Conservation (phyloP, 2,329 filamentous ascomycete species). For the Dactylellina haptotyla region DNA sequence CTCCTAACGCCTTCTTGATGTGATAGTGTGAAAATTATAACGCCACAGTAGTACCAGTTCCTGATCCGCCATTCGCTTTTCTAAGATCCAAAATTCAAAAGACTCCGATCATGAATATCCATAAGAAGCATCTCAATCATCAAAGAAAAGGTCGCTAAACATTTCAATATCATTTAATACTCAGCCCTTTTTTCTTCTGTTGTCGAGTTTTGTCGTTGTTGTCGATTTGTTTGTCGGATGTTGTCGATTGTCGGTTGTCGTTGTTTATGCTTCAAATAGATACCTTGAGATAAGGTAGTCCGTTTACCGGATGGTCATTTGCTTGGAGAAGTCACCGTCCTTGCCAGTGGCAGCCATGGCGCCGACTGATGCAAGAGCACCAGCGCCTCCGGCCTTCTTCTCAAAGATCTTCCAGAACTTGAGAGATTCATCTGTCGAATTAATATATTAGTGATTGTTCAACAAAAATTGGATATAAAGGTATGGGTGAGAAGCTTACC, state of each 20-base stretch:
- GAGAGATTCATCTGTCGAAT: conserved; percentile 81
- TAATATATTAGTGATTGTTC: conserved; percentile 58
- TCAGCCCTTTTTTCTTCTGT: conserved; percentile 43
- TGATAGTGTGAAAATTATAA: not conserved
- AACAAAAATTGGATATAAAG: not conserved
- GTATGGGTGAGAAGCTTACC: conserved; percentile 63
- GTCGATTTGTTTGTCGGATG: conserved; percentile 33
- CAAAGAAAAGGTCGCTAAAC: conserved; percentile 46
- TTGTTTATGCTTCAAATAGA: conserved; percentile 41
- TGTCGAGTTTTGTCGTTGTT: conserved; percentile 22
- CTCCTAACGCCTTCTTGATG: conserved; percentile 37
- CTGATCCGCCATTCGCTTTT: conserved; percentile 11
- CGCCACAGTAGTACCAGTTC: conserved; percentile 10
- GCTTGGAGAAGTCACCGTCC: conserved; percentile 82
- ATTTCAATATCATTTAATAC: conserved; percentile 49
- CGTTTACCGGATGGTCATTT: conserved; percentile 87
- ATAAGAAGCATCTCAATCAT: conserved; percentile 50
- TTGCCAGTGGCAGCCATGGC: conserved; percentile 68
- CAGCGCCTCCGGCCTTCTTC: conserved; percentile 85
- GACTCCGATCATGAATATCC: conserved; percentile 45
- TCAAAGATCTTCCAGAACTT: conserved; percentile 99
- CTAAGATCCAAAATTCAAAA: conserved; percentile 16
- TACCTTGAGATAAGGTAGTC: conserved; percentile 12
- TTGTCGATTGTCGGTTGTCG: conserved; percentile 19
- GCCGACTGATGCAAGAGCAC: conserved; percentile 62